These are phyloP conservation scores for Gracilaria domingensis DNA, from an alignment of 23 red algal genomes.

Conservation along the genomic window DNA sequence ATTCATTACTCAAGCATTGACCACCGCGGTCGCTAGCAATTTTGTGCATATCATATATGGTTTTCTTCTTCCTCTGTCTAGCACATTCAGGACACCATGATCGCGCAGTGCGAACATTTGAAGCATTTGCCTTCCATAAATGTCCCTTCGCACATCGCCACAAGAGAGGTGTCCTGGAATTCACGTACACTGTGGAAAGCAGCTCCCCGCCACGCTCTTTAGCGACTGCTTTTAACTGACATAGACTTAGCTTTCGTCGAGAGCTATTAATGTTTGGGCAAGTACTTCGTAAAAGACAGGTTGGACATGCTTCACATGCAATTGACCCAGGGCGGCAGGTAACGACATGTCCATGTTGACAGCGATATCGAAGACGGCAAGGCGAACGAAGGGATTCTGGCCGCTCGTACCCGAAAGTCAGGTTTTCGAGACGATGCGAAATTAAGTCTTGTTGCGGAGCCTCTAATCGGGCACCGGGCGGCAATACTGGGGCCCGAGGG, in stretches of 20 bases:
- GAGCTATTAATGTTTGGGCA: not conserved
- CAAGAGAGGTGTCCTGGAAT: conserved; percentile 67
- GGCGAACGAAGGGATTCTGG: not conserved
- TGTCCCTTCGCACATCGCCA: conserved; percentile 84
- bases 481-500: not conserved
- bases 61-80: conserved; percentile 23
- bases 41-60: conserved; percentile 55
- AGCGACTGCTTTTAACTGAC: conserved; percentile 34
- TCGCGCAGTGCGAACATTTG: conserved; percentile 61
- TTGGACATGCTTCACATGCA: conserved; percentile 15
- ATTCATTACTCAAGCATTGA: conserved; percentile 74
- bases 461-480: conserved; percentile 22
- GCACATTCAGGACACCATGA: conserved; percentile 90
- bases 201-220: conserved; percentile 50
- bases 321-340: conserved; percentile 5
- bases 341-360: conserved; percentile 14
- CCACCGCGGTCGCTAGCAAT: conserved; percentile 68
- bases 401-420: conserved; percentile 9
- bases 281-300: not conserved
- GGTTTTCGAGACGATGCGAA: conserved; percentile 7
- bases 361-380: not conserved
- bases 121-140: conserved; percentile 71
- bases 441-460: not conserved
- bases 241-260: conserved; percentile 36
- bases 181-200: conserved; percentile 68